Evolutionary conservation across 2,329 filamentous ascomycete genomes (phyloP), one percentile per base, ranked within the genome.

Genomic region (Epichloe glyceriae): DNA sequence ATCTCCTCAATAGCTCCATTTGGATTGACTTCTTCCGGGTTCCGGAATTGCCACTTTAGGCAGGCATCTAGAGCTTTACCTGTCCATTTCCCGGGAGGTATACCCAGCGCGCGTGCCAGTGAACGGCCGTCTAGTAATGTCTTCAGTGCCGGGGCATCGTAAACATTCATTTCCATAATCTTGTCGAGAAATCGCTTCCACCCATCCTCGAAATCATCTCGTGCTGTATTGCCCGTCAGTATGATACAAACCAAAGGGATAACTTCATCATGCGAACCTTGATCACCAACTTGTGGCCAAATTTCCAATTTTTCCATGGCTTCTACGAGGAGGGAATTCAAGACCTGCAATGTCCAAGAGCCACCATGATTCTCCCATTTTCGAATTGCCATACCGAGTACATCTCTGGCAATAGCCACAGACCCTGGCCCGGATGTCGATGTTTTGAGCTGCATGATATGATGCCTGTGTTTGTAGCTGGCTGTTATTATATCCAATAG

Each of bases 11-110:
- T 68, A 1, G 76, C 82, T 3, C 71, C 76, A 6, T 69, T 60
- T 6, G 73, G 66, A 54, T 90, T 83, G 3, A 74, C 78, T 52
- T 71, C 72, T 4, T 73, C 73, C 0, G 89, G 88, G 61, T 97
- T 81, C 38, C 87, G 78, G 49, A 97, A 75, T 67, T 97, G 93
- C 89, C 90, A 97, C 54, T 82, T 82, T 66, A 94, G 79, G 54
- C 88, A 86, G 4, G 89, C 72, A 34, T 94, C 85, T 45, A 95
- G 70, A 3, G 89, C 89, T 44, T 76, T 74, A 50, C 80, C 80
- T 76, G 94, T 85, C 91, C 91, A 97, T n/a, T 74, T 82, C 1
- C 88, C 88, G 0, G 86, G 83, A 55, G 80, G 82, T n/a, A 76
- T 69, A 0, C 76, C 79, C 3, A 97, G 72, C 4, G 78, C 80